These are phyloP conservation scores for Saccharum officinarum DNA, from an alignment of 176 grass and related monocot genomes.

Conservation along the genomic window DNA sequence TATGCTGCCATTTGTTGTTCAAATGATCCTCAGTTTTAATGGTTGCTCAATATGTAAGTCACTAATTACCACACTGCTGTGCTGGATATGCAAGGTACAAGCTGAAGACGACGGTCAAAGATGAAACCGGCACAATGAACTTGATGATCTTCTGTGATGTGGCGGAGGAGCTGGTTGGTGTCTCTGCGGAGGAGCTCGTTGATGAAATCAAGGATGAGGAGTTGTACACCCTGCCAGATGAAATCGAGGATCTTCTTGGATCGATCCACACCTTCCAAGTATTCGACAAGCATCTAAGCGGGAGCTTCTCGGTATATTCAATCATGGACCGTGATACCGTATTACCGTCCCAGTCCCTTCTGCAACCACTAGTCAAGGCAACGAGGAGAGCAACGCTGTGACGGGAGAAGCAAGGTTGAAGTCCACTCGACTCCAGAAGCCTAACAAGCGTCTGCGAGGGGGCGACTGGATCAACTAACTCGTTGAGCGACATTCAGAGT, in stretches of 20 bases:
- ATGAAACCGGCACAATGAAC: constrained; percentile 1
- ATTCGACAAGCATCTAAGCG: neutral
- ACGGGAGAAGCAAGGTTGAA: neutral
- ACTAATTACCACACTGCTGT: neutral
- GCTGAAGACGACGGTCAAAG: constrained; percentile 11
- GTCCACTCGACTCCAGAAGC: neutral
- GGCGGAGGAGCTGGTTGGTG: constrained; percentile 7
- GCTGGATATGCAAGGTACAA: neutral
- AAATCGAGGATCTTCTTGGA: constrained; percentile 17
- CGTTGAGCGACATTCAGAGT: neutral
- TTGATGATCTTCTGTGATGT: constrained; percentile 25
- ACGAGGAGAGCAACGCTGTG: neutral
- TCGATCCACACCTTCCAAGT: constrained; percentile 17
- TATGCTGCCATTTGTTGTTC: neutral
- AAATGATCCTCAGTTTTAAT: neutral
- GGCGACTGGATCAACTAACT: constrained; percentile 1
- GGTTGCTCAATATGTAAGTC: neutral
- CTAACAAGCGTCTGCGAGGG: constrained; percentile 32
- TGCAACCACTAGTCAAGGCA: neutral
- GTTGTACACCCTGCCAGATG: constrained; percentile 20
- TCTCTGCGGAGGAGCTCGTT: constrained; percentile 13
- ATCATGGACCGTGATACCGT: constrained; percentile 3
- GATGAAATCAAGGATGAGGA: constrained; percentile 16
- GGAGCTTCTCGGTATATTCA: neutral
- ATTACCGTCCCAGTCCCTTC: neutral